These are phyloP conservation scores for Aspergillus alliaceus DNA, from an alignment of 2,329 filamentous ascomycete genomes.

Conservation along the genomic window DNA sequence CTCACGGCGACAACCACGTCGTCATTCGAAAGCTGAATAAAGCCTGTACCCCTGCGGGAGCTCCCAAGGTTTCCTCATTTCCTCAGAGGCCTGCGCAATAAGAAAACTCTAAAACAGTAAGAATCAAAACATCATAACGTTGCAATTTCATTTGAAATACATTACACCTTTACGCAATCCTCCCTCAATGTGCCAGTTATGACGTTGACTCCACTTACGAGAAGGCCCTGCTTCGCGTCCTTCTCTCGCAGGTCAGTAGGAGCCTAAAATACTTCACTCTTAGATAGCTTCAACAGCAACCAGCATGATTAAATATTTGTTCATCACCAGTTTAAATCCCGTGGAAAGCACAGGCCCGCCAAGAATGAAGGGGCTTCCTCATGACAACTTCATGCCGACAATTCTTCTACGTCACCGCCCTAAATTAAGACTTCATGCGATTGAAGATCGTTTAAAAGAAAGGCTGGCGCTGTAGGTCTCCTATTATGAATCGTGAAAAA, in stretches of 20 bases:
- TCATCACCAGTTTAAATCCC: background rate
- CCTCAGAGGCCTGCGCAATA: background rate
- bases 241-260: background rate
- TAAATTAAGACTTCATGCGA: background rate
- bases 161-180: background rate
- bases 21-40: background rate
- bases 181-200: background rate
- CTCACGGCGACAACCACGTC: background rate
- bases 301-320: too few relatives aligned
- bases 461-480: background rate
- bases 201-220: background rate
- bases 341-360: background rate
- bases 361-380: background rate
- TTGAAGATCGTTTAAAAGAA: background rate
- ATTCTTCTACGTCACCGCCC: background rate
- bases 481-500: background rate
- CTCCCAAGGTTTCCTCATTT: background rate
- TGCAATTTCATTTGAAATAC: background rate
- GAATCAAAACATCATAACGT: slow-evolving; percentile 3
- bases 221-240: background rate
- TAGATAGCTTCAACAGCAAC: too few relatives aligned
- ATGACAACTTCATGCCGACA: background rate
- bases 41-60: background rate
- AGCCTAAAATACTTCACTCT: background rate
- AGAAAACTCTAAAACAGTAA: background rate